phyloP scores from a whole-genome alignment of 106 monocot species.

The Gastrodia elata region DNA sequence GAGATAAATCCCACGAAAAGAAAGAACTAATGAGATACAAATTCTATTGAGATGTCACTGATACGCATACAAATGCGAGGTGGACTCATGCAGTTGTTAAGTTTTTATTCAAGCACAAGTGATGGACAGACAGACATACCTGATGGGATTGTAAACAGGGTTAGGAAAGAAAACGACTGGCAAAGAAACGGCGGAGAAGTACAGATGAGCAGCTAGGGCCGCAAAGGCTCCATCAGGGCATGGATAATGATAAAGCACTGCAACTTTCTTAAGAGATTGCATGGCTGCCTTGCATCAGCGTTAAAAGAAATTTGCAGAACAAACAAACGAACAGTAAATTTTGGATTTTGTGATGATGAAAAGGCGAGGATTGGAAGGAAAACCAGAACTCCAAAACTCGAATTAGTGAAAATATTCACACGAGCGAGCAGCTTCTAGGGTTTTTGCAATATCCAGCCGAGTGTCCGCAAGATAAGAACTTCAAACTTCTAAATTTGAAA shows the following conservation, averaged over 20 bases:
- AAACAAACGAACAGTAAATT: background rate
- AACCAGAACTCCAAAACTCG: background rate
- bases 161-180: conserved; percentile 83
- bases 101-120: background rate
- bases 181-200: conserved; percentile 63
- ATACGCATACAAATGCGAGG: background rate
- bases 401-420: too few relatives aligned
- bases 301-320: background rate
- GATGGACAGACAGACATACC: conserved; percentile 17
- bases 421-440: too few relatives aligned
- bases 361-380: background rate
- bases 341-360: background rate
- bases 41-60: background rate
- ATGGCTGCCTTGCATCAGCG: conserved; percentile 1
- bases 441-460: too few relatives aligned
- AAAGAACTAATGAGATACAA: background rate
- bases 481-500: too few relatives aligned
- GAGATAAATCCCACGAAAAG: background rate
- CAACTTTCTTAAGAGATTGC: conserved; percentile 37
- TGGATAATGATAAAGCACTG: conserved; percentile 90
- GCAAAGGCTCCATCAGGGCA: conserved; percentile 95
- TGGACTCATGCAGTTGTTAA: background rate
- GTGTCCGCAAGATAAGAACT: too few relatives aligned
- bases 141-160: conserved; percentile 86
- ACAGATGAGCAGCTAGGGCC: conserved; percentile 83